Base-by-base conservation (phyloP, 1,284 basidiomycete species). In the Heterobasidion parviporum region DNA sequence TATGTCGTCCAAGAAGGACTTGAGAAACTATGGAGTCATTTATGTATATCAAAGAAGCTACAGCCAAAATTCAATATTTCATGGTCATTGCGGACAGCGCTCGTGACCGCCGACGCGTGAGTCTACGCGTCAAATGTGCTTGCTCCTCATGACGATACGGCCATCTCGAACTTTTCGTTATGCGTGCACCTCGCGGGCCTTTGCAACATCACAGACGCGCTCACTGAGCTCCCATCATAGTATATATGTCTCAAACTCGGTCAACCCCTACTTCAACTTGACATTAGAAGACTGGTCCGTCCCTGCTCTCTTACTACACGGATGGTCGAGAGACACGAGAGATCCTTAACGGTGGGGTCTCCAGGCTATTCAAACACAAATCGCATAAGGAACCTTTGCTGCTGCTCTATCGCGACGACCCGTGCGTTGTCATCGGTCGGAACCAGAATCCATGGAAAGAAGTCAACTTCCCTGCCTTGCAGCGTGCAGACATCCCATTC, bases 401-500 rank as follows among this genome's bases (percentile, higher is more conserved):
- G 32, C 80, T 98, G 54, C 72, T 99, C 54, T 99, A 98, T 68
- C 84, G 92, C 51, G 93, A 99, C 68, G 70, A 74, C 0, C 92
- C 94, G 1, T 96, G 94, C 64, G 92, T 99, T 14, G 83, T 99
- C 49, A 92, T 99, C 56, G 97, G 97, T 0, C 79, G 96, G 53
- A 97, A 98, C 69, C 96, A 99, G 77, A 98, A 98, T 64, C 94
- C 94, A 18, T 99, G 96, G 96, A 95, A 92, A 68, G 97, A 99
- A 70, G 86, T 95, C 58, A 95, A 97, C 64, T 74, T 90, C 50
- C 64, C 67, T 2, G 73, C 79, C 8, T 75, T 90, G 34, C 64
- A 69, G 9, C 63, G 70, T 8, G 69, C 74, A n/a, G 74, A 72
- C 2, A 78, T 96, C 9, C 90, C 92, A 0, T 88, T 94, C 63